Conservation (phyloP, 495 filamentous ascomycete genomes). For the Trichodelitschia bisporula region DNA sequence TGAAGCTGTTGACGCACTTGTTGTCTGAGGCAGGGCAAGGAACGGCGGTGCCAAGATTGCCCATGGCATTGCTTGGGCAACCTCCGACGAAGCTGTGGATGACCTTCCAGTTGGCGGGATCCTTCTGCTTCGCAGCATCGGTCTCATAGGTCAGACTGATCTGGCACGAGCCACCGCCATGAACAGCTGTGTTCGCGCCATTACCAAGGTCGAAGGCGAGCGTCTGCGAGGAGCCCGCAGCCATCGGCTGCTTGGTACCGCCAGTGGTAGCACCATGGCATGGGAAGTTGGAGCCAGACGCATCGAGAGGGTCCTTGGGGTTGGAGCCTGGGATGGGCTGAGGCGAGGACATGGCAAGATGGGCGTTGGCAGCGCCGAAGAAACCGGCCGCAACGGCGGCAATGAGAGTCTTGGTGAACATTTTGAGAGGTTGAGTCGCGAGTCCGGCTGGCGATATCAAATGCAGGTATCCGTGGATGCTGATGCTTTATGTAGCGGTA, state of each 20-base stretch:
- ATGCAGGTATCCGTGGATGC: too few species aligned
- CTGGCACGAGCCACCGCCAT: constrained; percentile 77
- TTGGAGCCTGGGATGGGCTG: constrained; percentile 2
- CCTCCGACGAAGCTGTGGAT: constrained; percentile 66
- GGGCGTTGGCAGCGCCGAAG: constrained; percentile 27
- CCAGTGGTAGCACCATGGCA: constrained; percentile 30
- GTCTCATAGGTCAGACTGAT: constrained; percentile 56
- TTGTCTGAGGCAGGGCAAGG: constrained; percentile 1
- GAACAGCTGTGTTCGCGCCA: constrained; percentile 27
- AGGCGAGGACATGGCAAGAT: constrained; percentile 39
- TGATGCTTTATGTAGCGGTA: too few species aligned
- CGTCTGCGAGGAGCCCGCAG: constrained; percentile 25
- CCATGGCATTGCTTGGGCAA: constrained; percentile 31
- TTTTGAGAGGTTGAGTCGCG: constrained; percentile 8
- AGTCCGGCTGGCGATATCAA: not conserved
- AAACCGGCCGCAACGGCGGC: constrained; percentile 22
- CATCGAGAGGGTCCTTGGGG: constrained; percentile 31
- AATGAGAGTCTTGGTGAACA: constrained; percentile 12
- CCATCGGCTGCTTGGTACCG: constrained; percentile 23
- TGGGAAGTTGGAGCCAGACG: constrained; percentile 43
- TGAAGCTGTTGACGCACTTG: constrained; percentile 17
- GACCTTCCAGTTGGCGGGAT: constrained; percentile 40
- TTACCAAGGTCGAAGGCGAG: constrained; percentile 26
- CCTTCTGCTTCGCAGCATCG: constrained; percentile 24
- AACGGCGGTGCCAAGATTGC: constrained; percentile 8